A percentile compares a stretch with the other conserved stretches of the same genome.
These are phyloP conservation scores for Tetracladium marchalianum DNA, from an alignment of 495 filamentous ascomycete genomes.

Conservation along the genomic window DNA sequence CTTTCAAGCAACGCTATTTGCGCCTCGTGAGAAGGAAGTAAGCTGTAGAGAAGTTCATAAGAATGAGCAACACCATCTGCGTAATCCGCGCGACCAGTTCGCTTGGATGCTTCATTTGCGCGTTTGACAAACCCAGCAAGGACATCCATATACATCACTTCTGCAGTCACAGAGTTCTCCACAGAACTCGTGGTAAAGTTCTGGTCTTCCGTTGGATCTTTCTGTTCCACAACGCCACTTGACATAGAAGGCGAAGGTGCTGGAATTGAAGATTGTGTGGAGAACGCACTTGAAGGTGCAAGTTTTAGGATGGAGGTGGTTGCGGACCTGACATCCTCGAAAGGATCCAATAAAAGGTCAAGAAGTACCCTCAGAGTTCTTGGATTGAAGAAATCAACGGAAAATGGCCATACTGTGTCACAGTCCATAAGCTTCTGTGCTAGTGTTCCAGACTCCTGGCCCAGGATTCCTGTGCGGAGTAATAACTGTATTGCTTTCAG, in stretches of 20 bases:
- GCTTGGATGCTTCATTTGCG: slow-evolving; percentile 46
- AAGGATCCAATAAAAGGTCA: slow-evolving; percentile 77
- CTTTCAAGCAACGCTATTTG: slow-evolving; percentile 1
- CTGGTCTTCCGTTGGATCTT: too few relatives aligned
- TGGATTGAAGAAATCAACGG: slow-evolving; percentile 13
- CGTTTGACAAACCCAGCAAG: slow-evolving; percentile 23
- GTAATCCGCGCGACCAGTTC: slow-evolving; percentile 73
- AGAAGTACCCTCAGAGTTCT: slow-evolving; percentile 55
- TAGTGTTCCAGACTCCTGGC: neutral
- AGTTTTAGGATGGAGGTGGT: slow-evolving; percentile 48
- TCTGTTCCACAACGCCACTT: too few relatives aligned
- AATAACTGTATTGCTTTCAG: slow-evolving; percentile 55
- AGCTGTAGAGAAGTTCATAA: slow-evolving; percentile 38
- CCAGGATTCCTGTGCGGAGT: slow-evolving; percentile 41
- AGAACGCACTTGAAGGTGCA: slow-evolving; percentile 7
- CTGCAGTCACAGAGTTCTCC: too few relatives aligned
- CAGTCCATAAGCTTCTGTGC: neutral
- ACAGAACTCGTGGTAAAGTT: too few relatives aligned
- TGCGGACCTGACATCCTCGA: slow-evolving; percentile 75
- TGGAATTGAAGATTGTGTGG: neutral
- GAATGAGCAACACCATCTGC: slow-evolving; percentile 72
- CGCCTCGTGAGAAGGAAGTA: slow-evolving; percentile 1
- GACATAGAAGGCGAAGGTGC: too few relatives aligned
- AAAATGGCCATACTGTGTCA: slow-evolving; percentile 12
- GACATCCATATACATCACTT: neutral